Evolutionary conservation across 1,139 yeast species (phyloP).

Genomic region (Saccharomyces hybrid): DNA sequence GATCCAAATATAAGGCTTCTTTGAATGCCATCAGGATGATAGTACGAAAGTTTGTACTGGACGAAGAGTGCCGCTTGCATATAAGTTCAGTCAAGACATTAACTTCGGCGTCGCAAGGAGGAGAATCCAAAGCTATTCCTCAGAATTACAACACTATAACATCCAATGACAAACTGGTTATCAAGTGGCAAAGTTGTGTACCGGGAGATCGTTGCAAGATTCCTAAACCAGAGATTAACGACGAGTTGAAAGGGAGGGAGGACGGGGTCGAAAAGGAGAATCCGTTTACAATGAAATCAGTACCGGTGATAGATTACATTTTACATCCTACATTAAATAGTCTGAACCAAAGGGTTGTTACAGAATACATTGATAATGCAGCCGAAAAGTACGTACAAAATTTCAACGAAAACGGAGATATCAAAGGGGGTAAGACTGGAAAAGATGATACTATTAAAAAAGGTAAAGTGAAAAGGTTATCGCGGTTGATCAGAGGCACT

Average conservation of each 20-base stretch:
- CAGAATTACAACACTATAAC: slow-evolving; percentile 13
- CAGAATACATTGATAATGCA: neutral
- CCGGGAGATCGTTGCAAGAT: slow-evolving; percentile 38
- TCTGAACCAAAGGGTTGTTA: neutral
- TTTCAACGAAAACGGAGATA: neutral
- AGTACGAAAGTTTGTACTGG: slow-evolving; percentile 46
- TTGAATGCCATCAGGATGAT: slow-evolving; percentile 46
- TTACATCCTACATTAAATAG: slow-evolving; percentile 8
- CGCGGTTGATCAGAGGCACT: slow-evolving; percentile 45
- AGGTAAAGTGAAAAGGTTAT: slow-evolving; percentile 29
- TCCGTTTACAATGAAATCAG: slow-evolving; percentile 7
- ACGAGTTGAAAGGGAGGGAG: slow-evolving; percentile 1
- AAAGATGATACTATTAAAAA: neutral
- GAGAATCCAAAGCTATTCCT: slow-evolving; percentile 18
- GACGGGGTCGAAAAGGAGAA: slow-evolving; percentile 11
- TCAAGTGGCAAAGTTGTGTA: slow-evolving; percentile 58
- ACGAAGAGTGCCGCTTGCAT: slow-evolving; percentile 20
- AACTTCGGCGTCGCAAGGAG: slow-evolving; percentile 8
- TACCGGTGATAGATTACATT: slow-evolving; percentile 14
- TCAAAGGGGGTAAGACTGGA: neutral
- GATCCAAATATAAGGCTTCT: slow-evolving; percentile 46
- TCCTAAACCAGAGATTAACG: neutral
- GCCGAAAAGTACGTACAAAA: neutral
- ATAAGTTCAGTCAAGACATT: slow-evolving; percentile 13
- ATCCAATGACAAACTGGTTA: slow-evolving; percentile 44